Evolutionary conservation across 345 rosid genomes (phyloP), one percentile per base, ranked within the genome.

Genomic region (Zanthoxylum bungeanum): DNA sequence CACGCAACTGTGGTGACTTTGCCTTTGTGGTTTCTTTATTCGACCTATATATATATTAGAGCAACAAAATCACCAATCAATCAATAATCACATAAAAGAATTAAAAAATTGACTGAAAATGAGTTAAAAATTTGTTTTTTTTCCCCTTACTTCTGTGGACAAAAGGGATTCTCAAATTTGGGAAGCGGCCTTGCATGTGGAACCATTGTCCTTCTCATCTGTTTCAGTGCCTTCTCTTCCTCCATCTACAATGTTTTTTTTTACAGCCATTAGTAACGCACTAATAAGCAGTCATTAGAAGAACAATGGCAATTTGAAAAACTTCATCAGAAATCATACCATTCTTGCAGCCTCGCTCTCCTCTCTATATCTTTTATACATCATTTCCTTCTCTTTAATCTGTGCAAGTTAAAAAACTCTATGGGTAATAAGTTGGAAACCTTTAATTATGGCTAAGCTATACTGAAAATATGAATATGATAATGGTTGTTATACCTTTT

Each of bases 111-210:
- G 17, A 7, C 10, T 33, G 7, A 17, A 9, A 12, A 21, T 24
- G 46, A 3, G 9, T 6, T 16, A 14, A 14, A 44, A 44, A 10
- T 17, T 42, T 4, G 14, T 10, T 44, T 44, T 63, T 39, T 88
- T n/a, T n/a, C n/a, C n/a, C n/a, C n/a, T n/a, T n/a, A 90, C 93
- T 80, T 90, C 44, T 80, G 85, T 21, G 99, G 99, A 77, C 86
- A 87, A 84, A 96, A 96, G 28, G 99, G 98, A 59, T 81, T 82
- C 76, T 79, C 79, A 74, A 96, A 96, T 36, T 86, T 93, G 11
- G 99, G 99, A 27, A 89, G 78, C 19, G 99, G 97, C 80, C 89
- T 87, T 10, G 98, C 96, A 53, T 85, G 93, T 68, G 94, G 98
- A 70, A 93, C 97, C 97, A 96, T 72, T 73, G 97, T 88, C 73